Evolutionary conservation across 306 rosid species (phyloP).

Genomic region (Adenanthera pavonina): DNA sequence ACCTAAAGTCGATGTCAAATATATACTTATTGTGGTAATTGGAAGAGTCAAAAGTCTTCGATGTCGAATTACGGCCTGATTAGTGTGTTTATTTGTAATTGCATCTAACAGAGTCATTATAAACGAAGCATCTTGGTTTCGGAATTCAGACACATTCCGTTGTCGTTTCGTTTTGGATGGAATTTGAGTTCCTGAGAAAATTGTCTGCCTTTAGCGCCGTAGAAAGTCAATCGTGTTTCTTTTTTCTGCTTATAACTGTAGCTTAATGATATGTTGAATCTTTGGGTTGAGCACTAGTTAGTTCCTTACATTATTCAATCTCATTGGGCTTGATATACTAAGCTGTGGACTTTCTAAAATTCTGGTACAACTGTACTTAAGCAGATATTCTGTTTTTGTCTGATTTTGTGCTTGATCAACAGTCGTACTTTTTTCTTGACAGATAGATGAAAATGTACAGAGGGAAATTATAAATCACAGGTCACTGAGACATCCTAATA

Average conservation of each 20-base stretch:
- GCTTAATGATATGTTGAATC: neutral
- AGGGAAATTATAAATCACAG: conserved; percentile 95
- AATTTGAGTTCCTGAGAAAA: neutral
- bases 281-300: conserved; percentile 14
- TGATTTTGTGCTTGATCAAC: conserved; percentile 18
- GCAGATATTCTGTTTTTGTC: neutral
- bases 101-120: conserved; percentile 5
- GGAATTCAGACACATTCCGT: neutral
- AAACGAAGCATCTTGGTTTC: neutral
- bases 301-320: conserved; percentile 4
- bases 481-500: conserved; percentile 94
- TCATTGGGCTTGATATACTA: conserved; percentile 4
- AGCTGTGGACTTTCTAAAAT: neutral
- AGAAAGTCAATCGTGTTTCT: neutral
- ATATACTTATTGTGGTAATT: conserved; percentile 21
- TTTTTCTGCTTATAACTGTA: neutral
- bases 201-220: neutral
- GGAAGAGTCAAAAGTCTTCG: neutral
- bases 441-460: conserved; percentile 98
- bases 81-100: conserved; percentile 23
- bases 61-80: neutral
- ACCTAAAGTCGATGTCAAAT: neutral
- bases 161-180: neutral
- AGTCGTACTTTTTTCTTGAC: conserved; percentile 41
- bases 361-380: conserved; percentile 22